phyloP scores from a whole-genome alignment of 1,139 yeast genomes.

The Debaryomyces nepalensis region DNA sequence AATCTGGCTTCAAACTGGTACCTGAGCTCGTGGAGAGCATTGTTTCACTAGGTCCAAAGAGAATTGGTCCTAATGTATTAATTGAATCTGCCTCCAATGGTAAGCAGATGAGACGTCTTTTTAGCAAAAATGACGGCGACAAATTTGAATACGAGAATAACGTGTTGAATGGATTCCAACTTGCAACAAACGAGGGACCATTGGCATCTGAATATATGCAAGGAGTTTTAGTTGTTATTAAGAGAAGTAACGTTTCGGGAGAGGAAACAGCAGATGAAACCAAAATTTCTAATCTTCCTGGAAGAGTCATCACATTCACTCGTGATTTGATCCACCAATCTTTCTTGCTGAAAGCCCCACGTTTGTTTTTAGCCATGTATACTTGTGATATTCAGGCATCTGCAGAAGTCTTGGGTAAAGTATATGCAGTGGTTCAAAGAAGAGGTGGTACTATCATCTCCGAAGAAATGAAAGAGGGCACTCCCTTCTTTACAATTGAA shows the following conservation, averaged over 20 bases:
- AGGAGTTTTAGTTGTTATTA: slow-evolving; percentile 66
- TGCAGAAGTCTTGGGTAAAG: slow-evolving; percentile 92
- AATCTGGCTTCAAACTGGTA: slow-evolving; percentile 23
- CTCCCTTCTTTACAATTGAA: slow-evolving; percentile 88
- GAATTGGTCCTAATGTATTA: slow-evolving; percentile 76
- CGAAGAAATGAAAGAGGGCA: slow-evolving; percentile 97
- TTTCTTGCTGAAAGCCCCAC: slow-evolving; percentile 80
- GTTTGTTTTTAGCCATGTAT: slow-evolving; percentile 90
- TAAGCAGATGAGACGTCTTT: slow-evolving; percentile 30
- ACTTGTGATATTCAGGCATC: slow-evolving; percentile 95
- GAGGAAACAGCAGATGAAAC: slow-evolving; percentile 39
- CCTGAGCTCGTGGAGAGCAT: slow-evolving; percentile 48
- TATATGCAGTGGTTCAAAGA: slow-evolving; percentile 90
- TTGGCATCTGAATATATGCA: slow-evolving; percentile 86
- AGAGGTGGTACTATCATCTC: slow-evolving; percentile 83
- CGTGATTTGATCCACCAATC: slow-evolving; percentile 74
- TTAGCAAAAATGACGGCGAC: slow-evolving; percentile 20
- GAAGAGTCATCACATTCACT: slow-evolving; percentile 74
- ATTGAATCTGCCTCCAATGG: slow-evolving; percentile 52
- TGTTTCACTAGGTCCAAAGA: slow-evolving; percentile 76
- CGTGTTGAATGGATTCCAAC: slow-evolving; percentile 80
- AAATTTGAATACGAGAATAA: slow-evolving; percentile 64
- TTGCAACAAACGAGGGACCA: slow-evolving; percentile 86
- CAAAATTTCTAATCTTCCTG: slow-evolving; percentile 51
- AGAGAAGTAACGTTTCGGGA: slow-evolving; percentile 28